These are phyloP conservation scores for Arthrobotrys sinensis DNA, from an alignment of 2,329 filamentous ascomycete genomes.

Conservation along the genomic window DNA sequence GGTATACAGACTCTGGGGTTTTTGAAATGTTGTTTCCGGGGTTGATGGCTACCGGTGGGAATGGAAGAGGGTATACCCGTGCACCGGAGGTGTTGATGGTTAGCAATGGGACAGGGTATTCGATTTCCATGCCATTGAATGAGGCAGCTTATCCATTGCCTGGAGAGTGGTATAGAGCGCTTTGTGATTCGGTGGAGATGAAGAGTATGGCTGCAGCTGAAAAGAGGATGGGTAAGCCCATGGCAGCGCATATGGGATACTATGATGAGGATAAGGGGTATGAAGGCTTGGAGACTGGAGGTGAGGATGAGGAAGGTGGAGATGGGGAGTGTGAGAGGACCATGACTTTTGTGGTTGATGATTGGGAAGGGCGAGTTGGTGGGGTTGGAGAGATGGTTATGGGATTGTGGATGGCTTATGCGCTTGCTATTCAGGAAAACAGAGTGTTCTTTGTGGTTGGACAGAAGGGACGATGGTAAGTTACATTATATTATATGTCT, in stretches of 20 bases:
- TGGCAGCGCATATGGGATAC: slow-evolving; percentile 53
- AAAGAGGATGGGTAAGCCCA: slow-evolving; percentile 29
- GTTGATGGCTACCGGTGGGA: neutral
- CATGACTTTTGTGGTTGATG: slow-evolving; percentile 59
- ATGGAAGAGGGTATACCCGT: slow-evolving; percentile 10
- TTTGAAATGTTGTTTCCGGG: slow-evolving; percentile 26
- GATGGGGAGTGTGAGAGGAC: slow-evolving; percentile 45
- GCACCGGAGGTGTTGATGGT: slow-evolving; percentile 39
- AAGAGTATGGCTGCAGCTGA: slow-evolving; percentile 42
- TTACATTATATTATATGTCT: slow-evolving; percentile 10
- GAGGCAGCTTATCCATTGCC: slow-evolving; percentile 42
- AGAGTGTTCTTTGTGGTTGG: slow-evolving; percentile 57
- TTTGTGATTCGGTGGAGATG: slow-evolving; percentile 43
- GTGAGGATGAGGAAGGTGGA: slow-evolving; percentile 9
- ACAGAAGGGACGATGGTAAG: slow-evolving; percentile 40
- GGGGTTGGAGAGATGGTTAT: slow-evolving; percentile 53
- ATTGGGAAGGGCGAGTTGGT: slow-evolving; percentile 37
- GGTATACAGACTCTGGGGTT: slow-evolving; percentile 1
- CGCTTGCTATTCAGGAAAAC: slow-evolving; percentile 36
- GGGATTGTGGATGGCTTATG: slow-evolving; percentile 60
- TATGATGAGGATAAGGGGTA: slow-evolving; percentile 39
- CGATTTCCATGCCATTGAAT: slow-evolving; percentile 40
- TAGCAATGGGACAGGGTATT: slow-evolving; percentile 42
- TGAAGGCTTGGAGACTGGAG: slow-evolving; percentile 36
- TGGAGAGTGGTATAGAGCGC: slow-evolving; percentile 42